Base-by-base conservation (phyloP, 2,329 filamentous ascomycete genomes). In the Gaeumannomyces sp. region DNA sequence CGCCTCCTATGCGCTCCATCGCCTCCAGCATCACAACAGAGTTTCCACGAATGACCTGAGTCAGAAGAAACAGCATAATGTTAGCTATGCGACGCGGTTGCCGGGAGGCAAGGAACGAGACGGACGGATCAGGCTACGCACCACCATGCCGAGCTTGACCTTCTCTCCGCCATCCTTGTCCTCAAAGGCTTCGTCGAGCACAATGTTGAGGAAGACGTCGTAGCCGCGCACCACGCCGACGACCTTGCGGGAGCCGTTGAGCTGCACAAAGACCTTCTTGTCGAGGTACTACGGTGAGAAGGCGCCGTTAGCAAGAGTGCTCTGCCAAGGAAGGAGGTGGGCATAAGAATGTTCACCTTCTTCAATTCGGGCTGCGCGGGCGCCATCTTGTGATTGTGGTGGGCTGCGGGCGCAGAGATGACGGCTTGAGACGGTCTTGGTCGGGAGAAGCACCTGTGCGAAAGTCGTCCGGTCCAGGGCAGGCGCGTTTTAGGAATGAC, bases 361-460 rank as follows among this genome's bases (percentile, higher is more conserved):
- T 98, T 99, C 69, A 99, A 87, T 83, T 99, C 96, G 73, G 95
- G 95, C 81, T 98, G 95, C 77, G 95, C 93, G 88, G 96, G 94
- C 81, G 95, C 92, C 95, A 99, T 99, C 70, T 83, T 90, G 81
- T 68, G 61, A 29, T 50, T n/a, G 38, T 38, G 5, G n/a, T 7
- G 8, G 3, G 35, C 60, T 62, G 58, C 33, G 27, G 35, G 29
- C 29, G 38, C 27, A 53, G 22, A 61, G 50, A 27, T 22, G 57
- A 45, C 28, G 29, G 25, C 14, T 61, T 65, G 62, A 66, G 63
- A 11, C 22, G 45, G 45, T 53, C 45, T 53, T 53, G 19, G 45
- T 53, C 22, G 45, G 38, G 45, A n/a, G 45, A 53, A 53, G 45
- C 19, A n/a, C 45, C 45, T n/a, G 22, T 53, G 45, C 19, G 19